Conservation (phyloP, 371 early-diverging fungal species). For the Mucor saturninus region DNA sequence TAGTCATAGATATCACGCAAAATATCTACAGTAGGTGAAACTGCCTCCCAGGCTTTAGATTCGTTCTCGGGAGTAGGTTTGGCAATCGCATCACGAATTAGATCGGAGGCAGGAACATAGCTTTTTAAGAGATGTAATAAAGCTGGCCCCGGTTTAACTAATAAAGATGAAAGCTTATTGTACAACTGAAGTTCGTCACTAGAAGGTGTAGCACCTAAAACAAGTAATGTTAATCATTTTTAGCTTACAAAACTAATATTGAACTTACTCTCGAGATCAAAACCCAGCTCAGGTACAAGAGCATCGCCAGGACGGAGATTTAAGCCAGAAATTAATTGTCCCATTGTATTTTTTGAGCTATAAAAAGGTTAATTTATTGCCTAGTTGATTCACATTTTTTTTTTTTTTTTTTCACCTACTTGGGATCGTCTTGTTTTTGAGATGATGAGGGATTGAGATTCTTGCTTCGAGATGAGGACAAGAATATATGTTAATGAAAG, state of each 20-base stretch:
- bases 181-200: slow-evolving; percentile 58
- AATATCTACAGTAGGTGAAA: slow-evolving; percentile 78
- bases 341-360: slow-evolving; percentile 28
- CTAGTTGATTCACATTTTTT: background rate
- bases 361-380: background rate
- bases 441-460: background rate
- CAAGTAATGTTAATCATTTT: background rate
- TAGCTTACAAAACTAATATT: background rate
- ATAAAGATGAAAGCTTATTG: slow-evolving; percentile 44
- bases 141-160: slow-evolving; percentile 52
- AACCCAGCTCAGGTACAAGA: slow-evolving; percentile 53
- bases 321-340: slow-evolving; percentile 49
- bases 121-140: slow-evolving; percentile 54
- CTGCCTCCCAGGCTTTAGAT: slow-evolving; percentile 82
- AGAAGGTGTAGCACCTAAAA: slow-evolving; percentile 56
- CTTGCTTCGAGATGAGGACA: background rate
- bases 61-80: slow-evolving; percentile 82
- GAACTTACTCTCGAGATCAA: slow-evolving; percentile 53
- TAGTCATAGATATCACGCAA: slow-evolving; percentile 82
- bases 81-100: slow-evolving; percentile 76
- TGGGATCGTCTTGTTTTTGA: background rate
- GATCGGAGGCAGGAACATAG: slow-evolving; percentile 53
- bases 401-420: background rate
- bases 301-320: slow-evolving; percentile 47
- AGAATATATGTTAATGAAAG: slow-evolving; percentile 8